Base-by-base conservation (phyloP, 192 early-diverging fungal genomes). In the Coemansia reversa region DNA sequence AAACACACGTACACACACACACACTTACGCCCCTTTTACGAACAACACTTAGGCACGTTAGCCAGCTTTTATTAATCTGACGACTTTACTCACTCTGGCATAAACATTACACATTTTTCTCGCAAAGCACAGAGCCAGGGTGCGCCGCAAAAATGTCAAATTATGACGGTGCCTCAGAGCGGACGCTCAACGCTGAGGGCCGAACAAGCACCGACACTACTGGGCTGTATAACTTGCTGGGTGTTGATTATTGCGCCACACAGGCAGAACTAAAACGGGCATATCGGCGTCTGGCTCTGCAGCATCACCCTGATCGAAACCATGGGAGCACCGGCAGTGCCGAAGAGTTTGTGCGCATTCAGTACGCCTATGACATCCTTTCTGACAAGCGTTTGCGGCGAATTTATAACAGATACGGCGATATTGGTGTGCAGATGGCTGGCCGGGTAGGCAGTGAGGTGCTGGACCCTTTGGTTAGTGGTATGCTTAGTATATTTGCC, bases 271-370 rank as follows among this genome's bases (percentile, higher is more conserved):
- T 93, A 63, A 91, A 92, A 70, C 88, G 88, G 58, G 91, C 91
- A 7, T 93, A 92, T 69, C 83, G 89, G 60, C 87, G 85, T 5
- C 79, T 92, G 14, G 94, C 94, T 2, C 84, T 99, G 18, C 76
- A 86, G 64, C 87, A 93, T 76, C 95, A 99, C 67, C 95, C 94
- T 50, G 95, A 98, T 81, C 92, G 96, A 76, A 91, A 92, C 60
- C 85, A 85, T 25, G 83, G 84, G 14, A 84, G 89, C 53, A 60
- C 83, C 8, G 85, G 85, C 32, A 87, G 76, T 23, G 81, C 92
- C 55, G 64, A 80, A 6, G 58, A 88, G 83, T 98, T 97, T 76
- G 90, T 94, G 74, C 81, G 85, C 20, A 90, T 98, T 51, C 86
- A 85, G 33, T 87, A 90, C 66, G 94, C 96, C 24, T 95, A 96